A percentile compares a stretch with the other conserved stretches of the same genome.
phyloP scores from a whole-genome alignment of 202 grass and related monocot genomes.

The Digitaria exilis region DNA sequence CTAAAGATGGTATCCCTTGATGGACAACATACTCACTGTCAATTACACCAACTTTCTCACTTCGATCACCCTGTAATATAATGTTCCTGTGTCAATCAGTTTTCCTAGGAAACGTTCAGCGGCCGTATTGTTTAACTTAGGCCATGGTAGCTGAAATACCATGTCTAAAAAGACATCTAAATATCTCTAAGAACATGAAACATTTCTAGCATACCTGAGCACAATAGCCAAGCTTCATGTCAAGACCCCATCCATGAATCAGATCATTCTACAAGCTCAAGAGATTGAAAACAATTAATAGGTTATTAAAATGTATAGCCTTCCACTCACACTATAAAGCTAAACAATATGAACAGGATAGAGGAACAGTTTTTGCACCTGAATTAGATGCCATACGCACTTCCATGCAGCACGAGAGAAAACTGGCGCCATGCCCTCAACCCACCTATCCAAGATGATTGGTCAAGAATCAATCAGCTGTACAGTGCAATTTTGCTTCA shows the following conservation, averaged over 20 bases:
- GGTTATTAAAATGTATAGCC: neutral
- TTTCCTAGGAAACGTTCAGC: neutral
- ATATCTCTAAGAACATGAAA: constrained; percentile 17
- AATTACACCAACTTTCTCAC: constrained; percentile 95
- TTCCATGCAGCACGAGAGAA: constrained; percentile 93
- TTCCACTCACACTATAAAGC: neutral
- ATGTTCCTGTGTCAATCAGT: constrained; percentile 9
- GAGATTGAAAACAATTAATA: neutral
- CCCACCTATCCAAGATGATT: constrained; percentile 67
- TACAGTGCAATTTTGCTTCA: neutral
- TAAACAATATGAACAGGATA: neutral
- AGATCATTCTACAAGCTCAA: constrained; percentile 74
- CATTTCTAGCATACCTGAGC: constrained; percentile 73
- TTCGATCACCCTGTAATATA: constrained; percentile 90
- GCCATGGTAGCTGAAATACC: constrained; percentile 13
- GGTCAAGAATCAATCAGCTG: constrained; percentile 12
- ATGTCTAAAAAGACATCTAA: neutral
- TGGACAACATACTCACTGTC: constrained; percentile 94
- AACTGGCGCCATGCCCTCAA: constrained; percentile 98
- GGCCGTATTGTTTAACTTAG: neutral
- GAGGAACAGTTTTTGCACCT: constrained; percentile 50
- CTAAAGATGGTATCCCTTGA: constrained; percentile 96
- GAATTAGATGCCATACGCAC: constrained; percentile 97
- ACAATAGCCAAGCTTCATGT: constrained; percentile 98
- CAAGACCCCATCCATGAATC: constrained; percentile 99